phyloP scores from a whole-genome alignment of 2,329 filamentous ascomycete genomes.

The Fusarium albidum region DNA sequence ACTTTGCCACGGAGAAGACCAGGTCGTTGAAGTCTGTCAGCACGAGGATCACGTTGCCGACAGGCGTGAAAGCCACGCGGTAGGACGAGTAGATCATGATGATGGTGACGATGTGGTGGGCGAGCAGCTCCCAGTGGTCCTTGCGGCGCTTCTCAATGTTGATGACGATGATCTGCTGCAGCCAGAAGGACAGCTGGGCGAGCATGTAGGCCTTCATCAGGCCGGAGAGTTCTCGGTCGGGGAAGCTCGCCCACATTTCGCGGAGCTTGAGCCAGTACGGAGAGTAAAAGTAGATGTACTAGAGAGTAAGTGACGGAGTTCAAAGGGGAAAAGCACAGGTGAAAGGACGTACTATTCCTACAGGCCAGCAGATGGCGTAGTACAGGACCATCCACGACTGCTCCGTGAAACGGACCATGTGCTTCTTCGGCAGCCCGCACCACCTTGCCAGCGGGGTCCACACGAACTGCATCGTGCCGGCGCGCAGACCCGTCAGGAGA shows the following conservation, averaged over 20 bases:
- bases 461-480: constrained; percentile 85
- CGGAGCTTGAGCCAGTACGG: constrained; percentile 79
- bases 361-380: constrained; percentile 79
- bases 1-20: constrained; percentile 76
- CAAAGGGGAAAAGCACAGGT: no score
- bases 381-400: constrained; percentile 92
- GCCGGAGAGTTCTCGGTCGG: constrained; percentile 75
- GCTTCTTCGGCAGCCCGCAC: constrained; percentile 76
- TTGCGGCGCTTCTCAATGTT: constrained; percentile 94
- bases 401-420: constrained; percentile 86
- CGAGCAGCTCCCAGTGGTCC: constrained; percentile 95
- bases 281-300: constrained; percentile 84
- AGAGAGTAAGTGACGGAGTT: no score
- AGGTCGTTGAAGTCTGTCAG: constrained; percentile 92
- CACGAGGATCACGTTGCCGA: constrained; percentile 87
- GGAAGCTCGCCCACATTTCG: constrained; percentile 86
- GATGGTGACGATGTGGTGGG: constrained; percentile 91
- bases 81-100: constrained; percentile 83
- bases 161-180: constrained; percentile 92
- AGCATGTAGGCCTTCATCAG: constrained; percentile 89
- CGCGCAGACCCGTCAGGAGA: constrained; percentile 85
- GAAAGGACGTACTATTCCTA: constrained; percentile 75
- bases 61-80: constrained; percentile 81
- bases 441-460: constrained; percentile 78
- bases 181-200: constrained; percentile 88